A percentile compares a stretch with the other conserved stretches of the same genome.
These are phyloP conservation scores for Chlamydomonas schloesseri DNA, from an alignment of 139 green algal species.

Conservation along the genomic window DNA sequence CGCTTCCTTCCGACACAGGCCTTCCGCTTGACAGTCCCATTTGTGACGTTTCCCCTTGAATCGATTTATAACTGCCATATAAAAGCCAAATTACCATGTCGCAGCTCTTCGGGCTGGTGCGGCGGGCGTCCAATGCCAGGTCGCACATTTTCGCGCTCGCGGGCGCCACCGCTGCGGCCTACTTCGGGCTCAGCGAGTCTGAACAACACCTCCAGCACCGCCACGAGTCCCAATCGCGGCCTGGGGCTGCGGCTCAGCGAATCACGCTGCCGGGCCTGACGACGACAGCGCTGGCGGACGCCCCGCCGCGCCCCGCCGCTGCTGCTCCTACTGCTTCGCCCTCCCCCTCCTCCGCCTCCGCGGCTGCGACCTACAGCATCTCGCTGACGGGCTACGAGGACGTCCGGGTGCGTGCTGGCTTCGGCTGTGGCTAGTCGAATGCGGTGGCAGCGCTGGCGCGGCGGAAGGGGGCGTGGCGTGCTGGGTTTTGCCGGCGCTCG, in stretches of 20 bases:
- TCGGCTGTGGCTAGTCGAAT: not conserved
- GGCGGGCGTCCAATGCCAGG: not conserved
- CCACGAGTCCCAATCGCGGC: too few relatives aligned
- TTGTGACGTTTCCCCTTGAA: too few relatives aligned
- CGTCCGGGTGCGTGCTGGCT: not conserved
- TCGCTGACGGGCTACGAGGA: constrained; percentile 23
- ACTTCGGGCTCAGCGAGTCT: not conserved
- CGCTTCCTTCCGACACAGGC: too few relatives aligned
- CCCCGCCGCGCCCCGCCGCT: too few relatives aligned
- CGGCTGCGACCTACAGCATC: not conserved
- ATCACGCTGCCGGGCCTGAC: not conserved
- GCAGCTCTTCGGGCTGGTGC: not conserved
- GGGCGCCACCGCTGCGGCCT: not conserved
- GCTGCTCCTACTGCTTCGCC: not conserved
- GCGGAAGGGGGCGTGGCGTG: too few relatives aligned
- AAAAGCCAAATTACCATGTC: not conserved
- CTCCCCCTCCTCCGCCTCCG: too few relatives aligned
- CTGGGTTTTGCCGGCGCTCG: too few relatives aligned
- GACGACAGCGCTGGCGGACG: not conserved
- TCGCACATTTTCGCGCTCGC: not conserved
- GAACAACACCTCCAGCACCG: not conserved
- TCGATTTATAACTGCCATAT: too few relatives aligned
- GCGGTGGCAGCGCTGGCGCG: too few relatives aligned
- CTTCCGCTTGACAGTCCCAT: too few relatives aligned
- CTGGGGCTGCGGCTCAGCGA: too few relatives aligned